Evolutionary conservation across 345 rosid genomes (phyloP), one percentile per base, ranked within the genome.

Genomic region (Heritiera fomes): DNA sequence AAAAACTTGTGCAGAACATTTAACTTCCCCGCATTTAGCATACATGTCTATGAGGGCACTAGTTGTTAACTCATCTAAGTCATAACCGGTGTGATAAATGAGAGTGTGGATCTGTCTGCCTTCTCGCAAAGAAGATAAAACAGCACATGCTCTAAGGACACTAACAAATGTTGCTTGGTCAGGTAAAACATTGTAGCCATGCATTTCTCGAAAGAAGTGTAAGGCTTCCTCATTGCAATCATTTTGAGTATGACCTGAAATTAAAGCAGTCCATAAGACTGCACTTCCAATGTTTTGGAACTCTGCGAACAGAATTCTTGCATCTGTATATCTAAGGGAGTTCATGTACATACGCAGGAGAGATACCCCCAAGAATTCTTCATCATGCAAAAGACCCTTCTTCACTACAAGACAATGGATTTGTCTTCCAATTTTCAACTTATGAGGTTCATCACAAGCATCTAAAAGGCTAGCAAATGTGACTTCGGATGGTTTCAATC

Each of bases 161-260:
- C 94, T 90, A 23, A 90, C 98, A 88, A 93, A 95, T 76, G 98
- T 88, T 60, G 98, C 98, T 85, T 95, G 98, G 85, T 95, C 98
- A 81, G 93, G 94, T 78, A 87, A 47, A 41, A 81, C 85, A 83
- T 86, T 81, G 85, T 77, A 76, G 70, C 78, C 82, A 63, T 77
- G 92, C 98, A 95, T 93, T 88, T 85, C 90, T 82, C 23, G 73
- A 79, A 89, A 95, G 46, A 86, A 84, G 60, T 79, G 84, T 83
- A 91, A 87, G 49, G 98, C 97, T 78, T 88, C 95, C 71, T 85
- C 89, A 78, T 83, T 85, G 79, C 85, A 90, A 74, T 91, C 93
- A 75, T 90, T 92, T 83, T 91, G 93, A 63, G 90, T 80, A 50
- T 87, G 91, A 49, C 97, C 93, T 43, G 98, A 95, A 80, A 95